Conservation (phyloP, 2,329 filamentous ascomycete genomes). For the Clathrospora elynae region DNA sequence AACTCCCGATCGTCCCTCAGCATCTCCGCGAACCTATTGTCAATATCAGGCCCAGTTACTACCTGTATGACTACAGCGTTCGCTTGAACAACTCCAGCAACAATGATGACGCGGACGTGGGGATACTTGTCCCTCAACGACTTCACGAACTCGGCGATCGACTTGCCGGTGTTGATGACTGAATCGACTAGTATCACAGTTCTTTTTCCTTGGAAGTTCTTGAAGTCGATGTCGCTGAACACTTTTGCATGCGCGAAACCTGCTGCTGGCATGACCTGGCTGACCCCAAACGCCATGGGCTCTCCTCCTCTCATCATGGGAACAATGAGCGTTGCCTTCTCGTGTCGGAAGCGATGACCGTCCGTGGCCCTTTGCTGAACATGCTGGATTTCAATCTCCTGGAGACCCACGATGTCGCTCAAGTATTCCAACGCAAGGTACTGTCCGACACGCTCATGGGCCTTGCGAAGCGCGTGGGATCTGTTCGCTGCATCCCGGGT, state of each 20-base stretch:
- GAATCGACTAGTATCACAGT: conserved; percentile 64
- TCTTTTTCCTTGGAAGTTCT: conserved; percentile 49
- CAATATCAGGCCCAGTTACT: conserved; percentile 19
- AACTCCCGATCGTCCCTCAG: conserved; percentile 30
- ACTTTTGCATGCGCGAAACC: conserved; percentile 57
- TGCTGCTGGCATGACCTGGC: conserved; percentile 57
- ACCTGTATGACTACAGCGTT: neutral
- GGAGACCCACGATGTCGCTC: conserved; percentile 55
- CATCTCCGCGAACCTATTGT: conserved; percentile 23
- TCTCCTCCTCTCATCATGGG: conserved; percentile 68
- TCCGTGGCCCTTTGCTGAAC: conserved; percentile 8
- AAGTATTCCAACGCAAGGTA: conserved; percentile 61
- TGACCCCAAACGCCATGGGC: conserved; percentile 65
- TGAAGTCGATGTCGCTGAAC: conserved; percentile 50
- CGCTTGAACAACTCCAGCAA: conserved; percentile 61
- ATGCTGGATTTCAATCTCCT: conserved; percentile 56
- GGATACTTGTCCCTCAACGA: conserved; percentile 30
- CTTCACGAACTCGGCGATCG: conserved; percentile 55
- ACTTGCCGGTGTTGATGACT: conserved; percentile 63
- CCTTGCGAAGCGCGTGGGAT: conserved; percentile 56
- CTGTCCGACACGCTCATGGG: conserved; percentile 56
- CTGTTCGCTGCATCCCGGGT: conserved; percentile 57
- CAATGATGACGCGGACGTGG: conserved; percentile 56
- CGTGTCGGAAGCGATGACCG: conserved; percentile 45
- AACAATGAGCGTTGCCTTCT: conserved; percentile 60